Conservation (phyloP, 257 asterid species). For the Rehmannia glutinosa region DNA sequence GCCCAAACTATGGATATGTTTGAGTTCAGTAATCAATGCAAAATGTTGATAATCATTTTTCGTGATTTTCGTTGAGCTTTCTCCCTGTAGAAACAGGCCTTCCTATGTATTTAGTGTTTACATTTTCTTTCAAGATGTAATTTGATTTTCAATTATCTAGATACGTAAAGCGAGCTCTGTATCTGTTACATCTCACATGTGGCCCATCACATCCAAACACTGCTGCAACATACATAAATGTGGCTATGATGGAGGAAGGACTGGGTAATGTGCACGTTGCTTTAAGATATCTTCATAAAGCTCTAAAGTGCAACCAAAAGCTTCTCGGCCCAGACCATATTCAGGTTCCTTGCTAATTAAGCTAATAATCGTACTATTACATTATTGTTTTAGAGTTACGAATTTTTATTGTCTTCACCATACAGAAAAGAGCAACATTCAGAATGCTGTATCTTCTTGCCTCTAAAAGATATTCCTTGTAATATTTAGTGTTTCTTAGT, state of each 20-base stretch:
- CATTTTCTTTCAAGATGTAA: slow-evolving; percentile 4
- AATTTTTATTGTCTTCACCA: neutral
- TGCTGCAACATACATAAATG: slow-evolving; percentile 95
- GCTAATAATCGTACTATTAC: slow-evolving; percentile 11
- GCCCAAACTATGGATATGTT: slow-evolving; percentile 5
- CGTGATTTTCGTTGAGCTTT: neutral
- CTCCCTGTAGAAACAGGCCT: neutral
- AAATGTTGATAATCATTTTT: neutral
- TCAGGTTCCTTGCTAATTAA: slow-evolving; percentile 49
- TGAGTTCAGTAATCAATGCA: neutral
- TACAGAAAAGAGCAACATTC: slow-evolving; percentile 1
- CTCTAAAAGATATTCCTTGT: neutral
- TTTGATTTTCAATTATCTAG: slow-evolving; percentile 36
- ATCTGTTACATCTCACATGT: slow-evolving; percentile 83
- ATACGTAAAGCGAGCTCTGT: slow-evolving; percentile 83
- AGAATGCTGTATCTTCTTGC: neutral
- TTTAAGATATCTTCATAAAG: slow-evolving; percentile 90
- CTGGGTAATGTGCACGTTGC: slow-evolving; percentile 93
- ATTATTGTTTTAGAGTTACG: slow-evolving; percentile 5
- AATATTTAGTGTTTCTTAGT: neutral
- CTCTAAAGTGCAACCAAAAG: slow-evolving; percentile 93
- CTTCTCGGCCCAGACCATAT: slow-evolving; percentile 96
- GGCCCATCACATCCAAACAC: slow-evolving; percentile 98
- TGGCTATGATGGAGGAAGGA: slow-evolving; percentile 98
- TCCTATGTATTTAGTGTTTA: neutral